Percentiles rank a stretch among this genome's conserved stretches.
Conservation (phyloP, 2,329 filamentous ascomycete genomes). For the Xylaria sp. region DNA sequence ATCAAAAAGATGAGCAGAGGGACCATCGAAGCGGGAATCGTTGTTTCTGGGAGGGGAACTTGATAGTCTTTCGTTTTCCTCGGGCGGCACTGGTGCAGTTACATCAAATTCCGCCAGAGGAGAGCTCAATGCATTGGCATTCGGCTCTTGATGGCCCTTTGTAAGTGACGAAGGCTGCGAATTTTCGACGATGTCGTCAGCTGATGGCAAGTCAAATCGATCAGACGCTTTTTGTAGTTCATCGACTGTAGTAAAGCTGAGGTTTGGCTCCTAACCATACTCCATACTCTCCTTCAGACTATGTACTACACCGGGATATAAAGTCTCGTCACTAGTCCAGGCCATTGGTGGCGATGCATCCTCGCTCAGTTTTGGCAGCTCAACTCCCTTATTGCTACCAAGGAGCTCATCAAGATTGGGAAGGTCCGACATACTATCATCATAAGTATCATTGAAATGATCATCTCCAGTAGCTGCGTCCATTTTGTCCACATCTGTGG, state of each 20-base stretch:
- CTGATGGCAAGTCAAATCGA: slow-evolving; percentile 32
- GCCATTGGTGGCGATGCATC: slow-evolving; percentile 4
- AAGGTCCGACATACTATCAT: slow-evolving; percentile 32
- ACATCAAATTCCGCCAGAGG: slow-evolving; percentile 4
- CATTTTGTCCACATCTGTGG: background rate
- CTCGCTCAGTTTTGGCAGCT: background rate
- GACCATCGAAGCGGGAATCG: background rate
- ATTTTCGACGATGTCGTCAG: background rate
- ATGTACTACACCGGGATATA: slow-evolving; percentile 38
- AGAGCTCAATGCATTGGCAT: slow-evolving; percentile 8
- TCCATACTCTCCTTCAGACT: slow-evolving; percentile 39
- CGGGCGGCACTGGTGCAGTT: background rate
- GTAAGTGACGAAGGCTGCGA: slow-evolving; percentile 1
- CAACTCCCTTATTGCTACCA: background rate
- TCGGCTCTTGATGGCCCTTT: background rate
- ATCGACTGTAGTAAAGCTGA: slow-evolving; percentile 41
- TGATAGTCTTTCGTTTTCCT: background rate
- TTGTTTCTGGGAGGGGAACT: background rate
- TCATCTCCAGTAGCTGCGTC: background rate
- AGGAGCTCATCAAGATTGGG: slow-evolving; percentile 35
- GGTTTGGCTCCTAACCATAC: slow-evolving; percentile 39
- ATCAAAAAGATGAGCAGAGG: too few relatives aligned
- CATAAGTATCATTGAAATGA: slow-evolving; percentile 10
- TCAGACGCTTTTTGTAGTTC: slow-evolving; percentile 39
- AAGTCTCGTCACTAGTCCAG: slow-evolving; percentile 32